These are phyloP conservation scores for Cercospora janseana DNA, from an alignment of 2,329 filamentous ascomycete species.

Conservation along the genomic window DNA sequence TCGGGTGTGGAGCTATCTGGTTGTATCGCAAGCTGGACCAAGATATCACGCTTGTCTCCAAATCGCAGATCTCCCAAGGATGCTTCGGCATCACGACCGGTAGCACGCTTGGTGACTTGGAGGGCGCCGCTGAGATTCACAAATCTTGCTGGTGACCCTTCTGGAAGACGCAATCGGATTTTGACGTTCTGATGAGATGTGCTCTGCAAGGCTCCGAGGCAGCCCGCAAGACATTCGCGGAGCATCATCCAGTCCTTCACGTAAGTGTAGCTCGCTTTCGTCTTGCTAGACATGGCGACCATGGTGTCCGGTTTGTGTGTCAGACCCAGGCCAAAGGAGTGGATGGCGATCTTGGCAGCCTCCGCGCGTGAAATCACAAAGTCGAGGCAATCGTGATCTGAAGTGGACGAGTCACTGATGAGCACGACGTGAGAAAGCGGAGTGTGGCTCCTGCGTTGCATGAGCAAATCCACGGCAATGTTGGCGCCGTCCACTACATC, in stretches of 20 bases:
- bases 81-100: slow-evolving; percentile 90
- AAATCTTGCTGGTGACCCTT: slow-evolving; percentile 96
- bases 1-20: slow-evolving; percentile 82
- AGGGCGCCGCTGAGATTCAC: slow-evolving; percentile 97
- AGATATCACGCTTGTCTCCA: slow-evolving; percentile 89
- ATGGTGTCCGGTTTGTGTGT: slow-evolving; percentile 98
- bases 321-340: slow-evolving; percentile 93
- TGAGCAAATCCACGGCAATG: slow-evolving; percentile 95
- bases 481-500: slow-evolving; percentile 98
- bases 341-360: slow-evolving; percentile 95
- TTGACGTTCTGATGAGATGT: slow-evolving; percentile 98
- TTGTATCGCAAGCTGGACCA: slow-evolving; percentile 89
- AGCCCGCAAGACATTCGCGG: slow-evolving; percentile 90
- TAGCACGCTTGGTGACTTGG: slow-evolving; percentile 93
- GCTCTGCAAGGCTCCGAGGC: slow-evolving; percentile 84
- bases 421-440: slow-evolving; percentile 92
- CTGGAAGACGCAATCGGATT: slow-evolving; percentile 86
- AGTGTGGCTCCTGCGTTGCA: slow-evolving; percentile 96
- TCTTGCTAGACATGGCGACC: slow-evolving; percentile 93
- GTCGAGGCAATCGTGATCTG: slow-evolving; percentile 91
- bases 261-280: slow-evolving; percentile 95
- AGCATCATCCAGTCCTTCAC: slow-evolving; percentile 99
- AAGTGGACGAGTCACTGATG: slow-evolving; percentile 95
- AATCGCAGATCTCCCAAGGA: slow-evolving; percentile 88
- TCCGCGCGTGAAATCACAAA: slow-evolving; percentile 96